phyloP scores from a whole-genome alignment of 257 asterid species.

The Solanum okadae region DNA sequence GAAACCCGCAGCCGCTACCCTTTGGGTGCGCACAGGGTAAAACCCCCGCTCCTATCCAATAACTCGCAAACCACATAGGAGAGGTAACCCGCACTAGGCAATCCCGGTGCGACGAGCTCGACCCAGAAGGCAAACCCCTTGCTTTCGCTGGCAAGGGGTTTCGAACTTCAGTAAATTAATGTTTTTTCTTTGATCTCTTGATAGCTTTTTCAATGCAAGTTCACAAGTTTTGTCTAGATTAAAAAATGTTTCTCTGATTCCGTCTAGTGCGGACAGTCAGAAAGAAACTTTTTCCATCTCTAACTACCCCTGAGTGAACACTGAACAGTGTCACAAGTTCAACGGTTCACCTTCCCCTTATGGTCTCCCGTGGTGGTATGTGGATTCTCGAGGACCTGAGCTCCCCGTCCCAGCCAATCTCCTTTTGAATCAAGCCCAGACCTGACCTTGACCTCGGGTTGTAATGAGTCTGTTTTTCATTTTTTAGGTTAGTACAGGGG shows the following conservation, averaged over 20 bases:
- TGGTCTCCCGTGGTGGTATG: neutral
- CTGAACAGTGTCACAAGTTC: neutral
- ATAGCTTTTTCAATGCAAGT: neutral
- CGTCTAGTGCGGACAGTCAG: neutral
- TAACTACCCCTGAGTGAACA: neutral
- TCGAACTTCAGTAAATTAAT: neutral
- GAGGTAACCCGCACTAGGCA: no score
- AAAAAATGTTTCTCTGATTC: neutral
- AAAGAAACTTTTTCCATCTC: neutral
- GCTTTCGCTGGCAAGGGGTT: no score
- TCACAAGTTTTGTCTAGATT: neutral
- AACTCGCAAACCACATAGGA: no score
- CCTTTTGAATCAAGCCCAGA: neutral
- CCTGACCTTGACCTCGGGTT: neutral
- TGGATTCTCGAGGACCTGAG: neutral
- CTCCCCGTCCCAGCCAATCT: neutral
- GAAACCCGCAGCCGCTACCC: no score
- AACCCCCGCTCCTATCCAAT: no score
- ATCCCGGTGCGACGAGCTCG: no score
- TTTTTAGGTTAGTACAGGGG: neutral
- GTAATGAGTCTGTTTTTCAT: neutral
- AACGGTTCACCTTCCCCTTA: neutral
- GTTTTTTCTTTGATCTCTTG: neutral
- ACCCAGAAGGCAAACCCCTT: no score
- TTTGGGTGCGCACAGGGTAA: no score